Evolutionary conservation across 169 alveolate species (phyloP), one percentile per base, ranked within the genome.

Genomic region (Plasmodium vivax): DNA sequence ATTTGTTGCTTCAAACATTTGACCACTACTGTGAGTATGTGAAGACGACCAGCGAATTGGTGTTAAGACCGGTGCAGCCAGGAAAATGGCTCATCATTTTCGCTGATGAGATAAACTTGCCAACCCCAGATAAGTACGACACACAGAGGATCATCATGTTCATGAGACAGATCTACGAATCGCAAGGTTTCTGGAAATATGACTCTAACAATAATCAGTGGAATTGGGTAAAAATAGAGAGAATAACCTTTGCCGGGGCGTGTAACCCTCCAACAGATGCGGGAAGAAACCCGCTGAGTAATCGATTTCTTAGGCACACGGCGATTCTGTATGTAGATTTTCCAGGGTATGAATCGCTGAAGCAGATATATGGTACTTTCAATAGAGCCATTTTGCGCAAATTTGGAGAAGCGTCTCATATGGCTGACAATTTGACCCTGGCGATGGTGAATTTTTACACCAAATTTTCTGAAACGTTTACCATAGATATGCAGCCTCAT

Each of bases 251-350:
- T 92, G 99, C 99, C 0, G 99, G 99, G 7, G 99, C 99, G 12
- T 98, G 99, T 97, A 99, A 99, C 92, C 99, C 99, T 1, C 99
- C 99, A 47, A 98, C 99, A 0, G 99, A 98, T 96, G 99, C 99
- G 4, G 99, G 99, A 14, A 96, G 99, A 88, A 99, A 98, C 84
- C 99, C 99, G 16, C 96, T 99, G 95, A 97, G 99, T 79, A 99
- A 98, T 83, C 97, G 99, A 72, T 99, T 98, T 95, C 96, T 99
- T 83, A 95, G 99, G 71, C 99, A 98, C 94, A 97, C 98, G 30
- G 99, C 99, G 0, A 93, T 99, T 45, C 93, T 99, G 51, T 98
- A 98, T 83, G 99, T 99, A 34, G 99, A 99, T 96, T 99, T 98
- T 98, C 99, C 99, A n/a, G 99, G 99, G 38, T 97, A 97, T 93